A percentile compares a stretch with the other conserved stretches of the same genome.
phyloP scores from a whole-genome alignment of 1,139 yeast genomes.

The Candida sanyaensis region DNA sequence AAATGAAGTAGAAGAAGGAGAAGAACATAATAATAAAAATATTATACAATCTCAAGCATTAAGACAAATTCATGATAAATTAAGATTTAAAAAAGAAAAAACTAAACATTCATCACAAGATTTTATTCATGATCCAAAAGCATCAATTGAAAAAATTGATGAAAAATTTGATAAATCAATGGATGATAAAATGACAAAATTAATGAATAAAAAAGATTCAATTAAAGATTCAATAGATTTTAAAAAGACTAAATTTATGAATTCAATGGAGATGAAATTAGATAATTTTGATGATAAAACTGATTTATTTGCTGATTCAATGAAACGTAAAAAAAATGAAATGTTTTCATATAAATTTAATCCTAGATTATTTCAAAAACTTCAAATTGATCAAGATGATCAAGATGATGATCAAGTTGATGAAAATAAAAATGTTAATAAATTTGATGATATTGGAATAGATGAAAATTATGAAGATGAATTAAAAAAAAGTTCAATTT shows the following conservation, averaged over 20 bases:
- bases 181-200: conserved; percentile 14
- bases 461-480: conserved; percentile 3
- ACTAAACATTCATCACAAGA: conserved; percentile 22
- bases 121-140: conserved; percentile 23
- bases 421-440: not conserved
- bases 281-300: conserved; percentile 14
- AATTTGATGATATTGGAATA: not conserved
- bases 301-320: conserved; percentile 9
- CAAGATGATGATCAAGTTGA: conserved; percentile 10
- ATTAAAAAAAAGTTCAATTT: conserved; percentile 1
- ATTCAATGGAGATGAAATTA: conserved; percentile 6
- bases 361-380: conserved; percentile 16
- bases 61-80: conserved; percentile 24
- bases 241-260: conserved; percentile 8
- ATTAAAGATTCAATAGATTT: conserved; percentile 14
- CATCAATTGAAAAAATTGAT: conserved; percentile 20
- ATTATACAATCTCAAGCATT: conserved; percentile 21
- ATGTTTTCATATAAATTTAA: conserved; percentile 13
- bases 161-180: conserved; percentile 21
- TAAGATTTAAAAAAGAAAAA: conserved; percentile 18
- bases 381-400: conserved; percentile 8
- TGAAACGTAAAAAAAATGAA: conserved; percentile 6
- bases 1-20: not conserved
- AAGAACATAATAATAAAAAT: not conserved
- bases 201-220: conserved; percentile 17